Evolutionary conservation across 495 filamentous ascomycete species (phyloP), one percentile per base, ranked within the genome.

Genomic region (Tuber calosporum): DNA sequence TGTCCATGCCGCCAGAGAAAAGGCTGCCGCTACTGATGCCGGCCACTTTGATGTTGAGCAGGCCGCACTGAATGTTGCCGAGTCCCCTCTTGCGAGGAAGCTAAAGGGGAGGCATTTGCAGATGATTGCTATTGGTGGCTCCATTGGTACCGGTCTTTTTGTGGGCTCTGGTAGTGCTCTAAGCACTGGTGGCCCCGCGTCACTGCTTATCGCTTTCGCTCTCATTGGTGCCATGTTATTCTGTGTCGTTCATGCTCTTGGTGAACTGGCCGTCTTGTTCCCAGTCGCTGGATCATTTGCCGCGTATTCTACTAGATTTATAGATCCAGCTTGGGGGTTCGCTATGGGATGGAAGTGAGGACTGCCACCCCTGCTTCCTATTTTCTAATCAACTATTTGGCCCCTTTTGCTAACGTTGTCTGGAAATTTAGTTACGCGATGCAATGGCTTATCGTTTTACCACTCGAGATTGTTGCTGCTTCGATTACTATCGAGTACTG

Each of bases 41-140:
- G 87, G 88, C 40, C 86, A 87, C 67, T 95, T 89, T 81, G 92
- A 97, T 83, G 74, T 92, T 58, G 90, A 94, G 73, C 83, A 84
- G 69, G 95, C 93, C 7, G 91, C 89, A 8, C 80, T 87, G 37
- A 89, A 88, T 58, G 94, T 94, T 0, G 93, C 94, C 0, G 85
- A 88, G 69, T 91, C 93, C 30, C 89, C 90, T 22, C 86, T 99
- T 40, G 87, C 90, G 69, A 85, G 95, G 73, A 87, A 87, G 77
- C 82, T 97, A 69, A 95, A 96, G 83, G 89, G 90, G 22, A 86
- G 93, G 58, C 94, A 97, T 85, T 82, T 97, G 75, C 93, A 97
- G 85, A 97, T 97, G 93, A 97, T 97, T 85, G 94, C 94, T 9
- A 96, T 97, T 77, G 93, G 93, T 75, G 95, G 95, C 45, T 94